These are phyloP conservation scores for Fusarium papillatum DNA, from an alignment of 2,329 filamentous ascomycete species.

Conservation along the genomic window DNA sequence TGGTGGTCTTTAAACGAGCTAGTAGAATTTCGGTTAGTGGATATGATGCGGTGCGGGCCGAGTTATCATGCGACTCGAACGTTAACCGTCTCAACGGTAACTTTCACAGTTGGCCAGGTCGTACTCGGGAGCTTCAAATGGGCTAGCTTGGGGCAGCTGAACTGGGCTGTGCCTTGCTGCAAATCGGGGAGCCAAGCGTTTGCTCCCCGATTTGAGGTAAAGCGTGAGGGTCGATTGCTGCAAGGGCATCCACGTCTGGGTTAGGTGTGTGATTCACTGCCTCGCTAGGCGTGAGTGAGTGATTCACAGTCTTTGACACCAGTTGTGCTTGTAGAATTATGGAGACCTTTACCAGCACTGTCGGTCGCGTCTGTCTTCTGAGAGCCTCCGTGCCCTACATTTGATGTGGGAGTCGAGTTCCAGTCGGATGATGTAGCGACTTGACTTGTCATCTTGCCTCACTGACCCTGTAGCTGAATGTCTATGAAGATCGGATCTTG, in stretches of 20 bases:
- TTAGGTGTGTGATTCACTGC: background rate
- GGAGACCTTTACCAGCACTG: background rate
- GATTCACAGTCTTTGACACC: background rate
- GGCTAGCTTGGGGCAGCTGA: background rate
- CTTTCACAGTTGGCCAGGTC: background rate
- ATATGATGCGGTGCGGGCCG: conserved; percentile 28
- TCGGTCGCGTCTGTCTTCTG: no score
- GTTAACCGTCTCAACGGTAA: conserved; percentile 8
- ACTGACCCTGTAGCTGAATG: background rate
- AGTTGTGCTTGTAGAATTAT: background rate
- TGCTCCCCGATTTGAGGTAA: background rate
- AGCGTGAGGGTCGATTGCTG: background rate
- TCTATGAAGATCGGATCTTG: background rate
- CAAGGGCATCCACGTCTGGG: background rate
- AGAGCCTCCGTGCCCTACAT: no score
- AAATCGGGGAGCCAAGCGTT: background rate
- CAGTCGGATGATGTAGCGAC: background rate
- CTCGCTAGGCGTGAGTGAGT: background rate
- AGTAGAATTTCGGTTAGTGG: background rate
- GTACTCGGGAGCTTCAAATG: background rate
- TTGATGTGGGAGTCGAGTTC: background rate
- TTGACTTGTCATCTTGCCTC: background rate
- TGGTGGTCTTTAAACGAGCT: background rate
- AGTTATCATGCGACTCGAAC: conserved; percentile 13
- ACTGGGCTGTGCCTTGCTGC: background rate